Evolutionary conservation across 2,329 filamentous ascomycete genomes (phyloP).

Genomic region (Pyrenochaeta sp.): DNA sequence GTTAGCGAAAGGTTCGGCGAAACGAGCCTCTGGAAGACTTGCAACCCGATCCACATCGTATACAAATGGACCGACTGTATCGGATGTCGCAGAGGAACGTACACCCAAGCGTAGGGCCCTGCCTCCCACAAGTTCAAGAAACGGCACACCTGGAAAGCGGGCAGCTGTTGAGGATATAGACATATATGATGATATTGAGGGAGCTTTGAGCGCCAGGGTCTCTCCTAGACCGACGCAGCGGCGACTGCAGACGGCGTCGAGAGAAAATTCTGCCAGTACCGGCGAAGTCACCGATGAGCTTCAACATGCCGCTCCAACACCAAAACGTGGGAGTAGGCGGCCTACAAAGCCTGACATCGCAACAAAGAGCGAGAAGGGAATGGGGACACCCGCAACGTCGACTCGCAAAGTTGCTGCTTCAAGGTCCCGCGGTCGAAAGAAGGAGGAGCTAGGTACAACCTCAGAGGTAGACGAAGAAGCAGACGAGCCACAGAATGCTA

Average conservation of each 20-base stretch:
- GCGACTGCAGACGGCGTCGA: conserved; percentile 14
- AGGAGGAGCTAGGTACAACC: conserved; percentile 12
- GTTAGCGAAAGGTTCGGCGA: conserved; percentile 26
- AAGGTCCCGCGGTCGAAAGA: conserved; percentile 19
- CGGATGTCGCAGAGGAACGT: conserved; percentile 17
- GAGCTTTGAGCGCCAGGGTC: conserved; percentile 45
- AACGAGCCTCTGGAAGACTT: conserved; percentile 31
- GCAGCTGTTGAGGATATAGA: conserved; percentile 36
- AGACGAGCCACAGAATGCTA: conserved; percentile 7
- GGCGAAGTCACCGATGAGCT: conserved; percentile 18
- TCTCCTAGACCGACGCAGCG: conserved; percentile 10
- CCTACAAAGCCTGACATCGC: conserved; percentile 26
- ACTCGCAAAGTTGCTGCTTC: conserved; percentile 22
- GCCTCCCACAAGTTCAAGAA: conserved; percentile 15
- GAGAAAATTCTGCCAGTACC: conserved; percentile 13
- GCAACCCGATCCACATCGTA: conserved; percentile 24
- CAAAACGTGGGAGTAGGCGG: conserved; percentile 28
- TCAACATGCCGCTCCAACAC: conserved; percentile 19
- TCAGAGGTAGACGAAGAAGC: conserved; percentile 14
- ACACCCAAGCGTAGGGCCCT: conserved; percentile 14
- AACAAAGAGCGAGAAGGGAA: conserved; percentile 16
- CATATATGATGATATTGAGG: conserved; percentile 56
- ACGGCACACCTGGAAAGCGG: conserved; percentile 17
- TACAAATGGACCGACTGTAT: conserved; percentile 14
- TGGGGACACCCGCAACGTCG: conserved; percentile 20